Percentiles rank a stretch among this genome's conserved stretches.
Evolutionary conservation across 1,284 basidiomycete species (phyloP).

Genomic region (Ustilago cynodontis): DNA sequence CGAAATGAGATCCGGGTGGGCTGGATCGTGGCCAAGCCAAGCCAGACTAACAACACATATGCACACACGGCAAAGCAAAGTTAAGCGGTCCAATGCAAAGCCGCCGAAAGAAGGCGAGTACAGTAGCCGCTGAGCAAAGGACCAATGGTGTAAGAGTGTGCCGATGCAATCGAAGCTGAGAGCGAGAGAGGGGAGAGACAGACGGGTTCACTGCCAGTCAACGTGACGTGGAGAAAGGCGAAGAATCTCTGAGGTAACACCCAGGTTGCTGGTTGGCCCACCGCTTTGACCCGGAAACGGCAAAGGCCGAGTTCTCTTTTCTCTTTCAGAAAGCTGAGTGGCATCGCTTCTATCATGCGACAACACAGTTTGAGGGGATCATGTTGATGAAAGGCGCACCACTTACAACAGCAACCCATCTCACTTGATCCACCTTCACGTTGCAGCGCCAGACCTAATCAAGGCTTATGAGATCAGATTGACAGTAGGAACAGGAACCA

Average conservation of each 20-base stretch:
- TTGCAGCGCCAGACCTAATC: neutral
- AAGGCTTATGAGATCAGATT: neutral
- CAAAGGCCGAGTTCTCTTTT: conserved; percentile 19
- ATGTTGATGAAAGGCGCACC: conserved; percentile 2
- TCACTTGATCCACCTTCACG: neutral
- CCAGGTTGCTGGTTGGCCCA: conserved; percentile 9
- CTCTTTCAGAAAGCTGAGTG: neutral
- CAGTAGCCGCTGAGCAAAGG: neutral
- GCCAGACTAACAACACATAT: neutral
- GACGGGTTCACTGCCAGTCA: neutral
- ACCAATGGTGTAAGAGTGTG: neutral
- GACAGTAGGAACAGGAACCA: neutral
- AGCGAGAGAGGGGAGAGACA: neutral
- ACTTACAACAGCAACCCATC: neutral
- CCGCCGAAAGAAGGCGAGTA: neutral
- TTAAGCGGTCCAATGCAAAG: neutral
- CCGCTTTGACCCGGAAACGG: conserved; percentile 23
- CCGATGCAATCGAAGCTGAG: conserved; percentile 11
- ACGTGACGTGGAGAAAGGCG: conserved; percentile 3
- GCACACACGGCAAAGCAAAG: neutral
- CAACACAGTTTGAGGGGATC: neutral
- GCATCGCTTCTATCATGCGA: neutral
- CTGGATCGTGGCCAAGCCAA: neutral
- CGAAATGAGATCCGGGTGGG: conserved; percentile 21
- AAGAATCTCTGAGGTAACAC: conserved; percentile 10